Percentiles rank a stretch among this genome's conserved stretches.
These are phyloP conservation scores for Wickerhamomyces ciferrii DNA, from an alignment of 805 yeast species.

Conservation along the genomic window DNA sequence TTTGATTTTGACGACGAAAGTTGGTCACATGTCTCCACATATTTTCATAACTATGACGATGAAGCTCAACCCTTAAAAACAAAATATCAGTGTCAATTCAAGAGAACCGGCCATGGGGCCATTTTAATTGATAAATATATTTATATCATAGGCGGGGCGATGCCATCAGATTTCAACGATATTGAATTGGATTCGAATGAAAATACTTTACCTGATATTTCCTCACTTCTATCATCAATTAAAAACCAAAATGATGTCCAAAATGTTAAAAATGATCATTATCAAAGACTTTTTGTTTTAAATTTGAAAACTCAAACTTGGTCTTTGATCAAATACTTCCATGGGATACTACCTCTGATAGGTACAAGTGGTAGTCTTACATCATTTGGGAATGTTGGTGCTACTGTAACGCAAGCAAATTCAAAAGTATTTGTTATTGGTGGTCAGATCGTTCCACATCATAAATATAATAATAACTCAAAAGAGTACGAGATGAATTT, in stretches of 20 bases:
- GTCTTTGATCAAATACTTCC: slow-evolving; percentile 9
- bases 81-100: slow-evolving; percentile 5
- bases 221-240: not conserved
- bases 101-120: slow-evolving; percentile 12
- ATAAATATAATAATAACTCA: no score
- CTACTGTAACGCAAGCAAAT: slow-evolving; percentile 4
- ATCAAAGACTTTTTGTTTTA: slow-evolving; percentile 8
- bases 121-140: slow-evolving; percentile 15
- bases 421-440: slow-evolving; percentile 12
- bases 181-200: not conserved
- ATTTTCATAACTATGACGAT: slow-evolving; percentile 18
- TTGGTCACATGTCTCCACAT: slow-evolving; percentile 29
- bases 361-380: not conserved
- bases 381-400: slow-evolving; percentile 7
- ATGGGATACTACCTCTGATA: slow-evolving; percentile 1
- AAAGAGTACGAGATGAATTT: not conserved
- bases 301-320: slow-evolving; percentile 12
- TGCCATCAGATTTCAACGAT: slow-evolving; percentile 5
- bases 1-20: slow-evolving; percentile 37
- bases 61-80: slow-evolving; percentile 8
- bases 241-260: not conserved
- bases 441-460: slow-evolving; percentile 9
- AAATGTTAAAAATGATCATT: slow-evolving; percentile 2
- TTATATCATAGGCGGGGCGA: slow-evolving; percentile 12
- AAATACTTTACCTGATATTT: not conserved